Evolutionary conservation across 2,329 filamentous ascomycete species (phyloP), one percentile per base, ranked within the genome.

Genomic region (Calcarisporium arbuscula): DNA sequence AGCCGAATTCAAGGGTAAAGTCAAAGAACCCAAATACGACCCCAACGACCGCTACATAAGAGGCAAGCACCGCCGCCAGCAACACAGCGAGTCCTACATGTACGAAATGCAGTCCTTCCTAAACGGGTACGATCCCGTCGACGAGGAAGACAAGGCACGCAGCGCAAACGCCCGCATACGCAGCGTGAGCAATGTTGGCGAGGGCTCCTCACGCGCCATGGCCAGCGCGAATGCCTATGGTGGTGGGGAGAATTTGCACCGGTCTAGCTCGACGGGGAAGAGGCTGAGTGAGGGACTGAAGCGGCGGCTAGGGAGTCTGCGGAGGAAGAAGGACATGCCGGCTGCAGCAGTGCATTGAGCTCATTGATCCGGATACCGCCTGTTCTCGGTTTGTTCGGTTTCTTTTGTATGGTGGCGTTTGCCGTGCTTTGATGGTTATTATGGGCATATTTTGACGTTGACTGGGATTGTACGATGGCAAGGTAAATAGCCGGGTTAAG

Each of bases 1-100:
- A 6, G 75, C 83, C 28, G 86, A 94, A 51, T 70, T 85, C 43
- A 89, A 90, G 58, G 86, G 85, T 50, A 87, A 92, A 60, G 83
- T 83, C 28, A n/a, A n/a, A n/a, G n/a, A n/a, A n/a, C n/a, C n/a
- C n/a, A n/a, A n/a, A n/a, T n/a, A n/a, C n/a, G n/a, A n/a, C n/a
- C n/a, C n/a, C n/a, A n/a, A n/a, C n/a, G n/a, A n/a, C n/a, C n/a
- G n/a, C n/a, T n/a, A n/a, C n/a, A n/a, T 10, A 25, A 25, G 22
- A 25, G 14, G 22, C 22, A 25, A 9, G 10, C 10, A 9, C 22
- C 10, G 22, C 22, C 22, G 22, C 22, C 14, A 56, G 36, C 32
- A 44, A 28, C 44, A 47, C 10, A 51, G 58, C 14, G 51, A 57
- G 15, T 42, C 51, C 12, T 51, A 54, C 23, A 61, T 56, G 8